phyloP scores from a whole-genome alignment of 192 early-diverging fungal species.

The Mortierella antarctica region DNA sequence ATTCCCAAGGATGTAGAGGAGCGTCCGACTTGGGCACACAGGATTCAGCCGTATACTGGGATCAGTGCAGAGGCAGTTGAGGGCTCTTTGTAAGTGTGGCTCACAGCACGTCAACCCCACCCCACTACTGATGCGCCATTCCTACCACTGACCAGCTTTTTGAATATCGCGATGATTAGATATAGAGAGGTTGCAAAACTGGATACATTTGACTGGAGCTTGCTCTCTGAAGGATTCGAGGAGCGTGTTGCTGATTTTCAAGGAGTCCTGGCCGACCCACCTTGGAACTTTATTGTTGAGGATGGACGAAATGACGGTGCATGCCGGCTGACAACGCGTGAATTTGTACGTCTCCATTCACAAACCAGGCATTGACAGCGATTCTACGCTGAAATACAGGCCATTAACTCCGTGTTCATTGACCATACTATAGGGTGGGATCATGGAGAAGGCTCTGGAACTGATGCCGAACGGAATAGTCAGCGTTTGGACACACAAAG shows the following conservation, averaged over 20 bases:
- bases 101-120: too few species aligned
- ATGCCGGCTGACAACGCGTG: constrained; percentile 45
- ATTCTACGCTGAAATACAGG: too few species aligned
- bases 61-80: constrained; percentile 2
- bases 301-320: constrained; percentile 59
- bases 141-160: background rate
- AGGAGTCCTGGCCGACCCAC: constrained; percentile 67
- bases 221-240: constrained; percentile 37
- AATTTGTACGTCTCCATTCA: constrained; percentile 36
- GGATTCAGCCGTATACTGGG: constrained; percentile 27
- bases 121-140: too few species aligned
- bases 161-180: background rate
- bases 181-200: constrained; percentile 31
- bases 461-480: constrained; percentile 62
- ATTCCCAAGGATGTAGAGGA: constrained; percentile 49
- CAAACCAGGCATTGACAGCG: background rate
- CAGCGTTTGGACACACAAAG: constrained; percentile 69
- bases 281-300: constrained; percentile 65
- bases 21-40: constrained; percentile 50
- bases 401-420: too few species aligned
- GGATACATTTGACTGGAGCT: constrained; percentile 36
- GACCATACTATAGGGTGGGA: constrained; percentile 18
- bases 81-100: constrained; percentile 23
- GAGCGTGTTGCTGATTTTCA: constrained; percentile 53
- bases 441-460: constrained; percentile 57